These are phyloP conservation scores for Alisma plantagoaquatica DNA, from an alignment of 106 monocot species.

Conservation along the genomic window DNA sequence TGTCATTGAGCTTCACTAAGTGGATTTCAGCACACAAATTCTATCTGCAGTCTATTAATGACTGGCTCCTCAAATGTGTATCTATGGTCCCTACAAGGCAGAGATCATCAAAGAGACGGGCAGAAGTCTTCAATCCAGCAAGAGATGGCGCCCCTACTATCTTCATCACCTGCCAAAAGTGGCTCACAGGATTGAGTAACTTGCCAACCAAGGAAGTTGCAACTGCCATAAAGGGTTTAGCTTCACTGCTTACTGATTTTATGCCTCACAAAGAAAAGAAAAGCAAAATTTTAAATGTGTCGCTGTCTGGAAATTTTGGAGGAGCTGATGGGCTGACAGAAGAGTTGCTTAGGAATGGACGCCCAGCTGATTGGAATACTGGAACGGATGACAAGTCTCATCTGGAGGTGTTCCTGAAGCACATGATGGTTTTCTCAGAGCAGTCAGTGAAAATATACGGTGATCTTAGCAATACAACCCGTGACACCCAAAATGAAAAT, in stretches of 20 bases:
- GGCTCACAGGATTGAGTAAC: constrained; percentile 37
- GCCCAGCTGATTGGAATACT: constrained; percentile 28
- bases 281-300: constrained; percentile 17
- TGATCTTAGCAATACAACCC: constrained; percentile 23
- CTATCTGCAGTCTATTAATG: constrained; percentile 59
- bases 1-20: constrained; percentile 66
- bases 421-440: constrained; percentile 44
- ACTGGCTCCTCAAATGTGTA: constrained; percentile 88
- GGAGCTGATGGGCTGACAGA: constrained; percentile 7
- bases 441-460: constrained; percentile 45
- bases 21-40: constrained; percentile 67
- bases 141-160: constrained; percentile 56
- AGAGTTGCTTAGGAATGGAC: constrained; percentile 15
- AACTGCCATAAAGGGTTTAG: constrained; percentile 53
- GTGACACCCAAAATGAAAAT: constrained; percentile 22
- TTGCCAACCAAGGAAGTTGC: constrained; percentile 38
- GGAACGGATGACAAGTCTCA: constrained; percentile 32
- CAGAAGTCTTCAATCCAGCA: constrained; percentile 35
- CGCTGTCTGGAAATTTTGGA: constrained; percentile 17
- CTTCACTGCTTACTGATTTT: constrained; percentile 19
- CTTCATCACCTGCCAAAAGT: constrained; percentile 62
- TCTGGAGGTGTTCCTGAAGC: constrained; percentile 32
- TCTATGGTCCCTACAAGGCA: constrained; percentile 27
- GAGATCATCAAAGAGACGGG: constrained; percentile 15
- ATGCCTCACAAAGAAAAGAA: constrained; percentile 50